Evolutionary conservation across 164 flowering plant species (phyloP).

Genomic region (Aristolochia fimbriata): DNA sequence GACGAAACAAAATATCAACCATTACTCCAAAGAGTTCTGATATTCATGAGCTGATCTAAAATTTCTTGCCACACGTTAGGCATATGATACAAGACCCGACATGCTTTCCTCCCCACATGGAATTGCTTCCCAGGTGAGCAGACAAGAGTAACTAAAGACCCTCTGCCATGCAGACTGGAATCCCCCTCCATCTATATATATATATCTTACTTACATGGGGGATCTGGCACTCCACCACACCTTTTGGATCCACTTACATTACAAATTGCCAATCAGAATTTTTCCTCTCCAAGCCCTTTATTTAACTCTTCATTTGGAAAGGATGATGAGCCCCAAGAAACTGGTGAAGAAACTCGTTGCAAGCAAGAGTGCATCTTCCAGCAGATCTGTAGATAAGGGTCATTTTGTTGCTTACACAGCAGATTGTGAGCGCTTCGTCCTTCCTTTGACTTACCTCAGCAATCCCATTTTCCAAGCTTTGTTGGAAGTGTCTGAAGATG

Average conservation of each 20-base stretch:
- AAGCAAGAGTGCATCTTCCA: not conserved
- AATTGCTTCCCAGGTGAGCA: no score
- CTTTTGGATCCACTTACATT: no score
- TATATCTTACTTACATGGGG: no score
- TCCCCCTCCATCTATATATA: no score
- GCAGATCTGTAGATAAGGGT: slow-evolving; percentile 7
- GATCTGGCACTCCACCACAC: not conserved
- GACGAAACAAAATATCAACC: no score
- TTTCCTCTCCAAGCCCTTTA: not conserved
- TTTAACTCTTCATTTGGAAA: not conserved
- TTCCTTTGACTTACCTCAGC: slow-evolving; percentile 17
- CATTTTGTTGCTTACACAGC: slow-evolving; percentile 18
- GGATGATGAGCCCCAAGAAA: slow-evolving; percentile 9
- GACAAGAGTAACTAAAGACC: no score
- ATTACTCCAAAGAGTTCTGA: no score
- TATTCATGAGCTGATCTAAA: no score
- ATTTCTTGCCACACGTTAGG: no score
- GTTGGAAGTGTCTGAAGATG: slow-evolving; percentile 14
- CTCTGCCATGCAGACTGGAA: no score
- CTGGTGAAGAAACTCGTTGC: slow-evolving; percentile 7
- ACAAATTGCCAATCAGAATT: not conserved
- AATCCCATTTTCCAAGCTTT: slow-evolving; percentile 12
- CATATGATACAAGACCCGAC: no score
- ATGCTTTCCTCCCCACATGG: no score
- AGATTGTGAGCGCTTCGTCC: slow-evolving; percentile 16